These are phyloP conservation scores for Fusarium liriodendri DNA, from an alignment of 2,329 filamentous ascomycete genomes.

Conservation along the genomic window DNA sequence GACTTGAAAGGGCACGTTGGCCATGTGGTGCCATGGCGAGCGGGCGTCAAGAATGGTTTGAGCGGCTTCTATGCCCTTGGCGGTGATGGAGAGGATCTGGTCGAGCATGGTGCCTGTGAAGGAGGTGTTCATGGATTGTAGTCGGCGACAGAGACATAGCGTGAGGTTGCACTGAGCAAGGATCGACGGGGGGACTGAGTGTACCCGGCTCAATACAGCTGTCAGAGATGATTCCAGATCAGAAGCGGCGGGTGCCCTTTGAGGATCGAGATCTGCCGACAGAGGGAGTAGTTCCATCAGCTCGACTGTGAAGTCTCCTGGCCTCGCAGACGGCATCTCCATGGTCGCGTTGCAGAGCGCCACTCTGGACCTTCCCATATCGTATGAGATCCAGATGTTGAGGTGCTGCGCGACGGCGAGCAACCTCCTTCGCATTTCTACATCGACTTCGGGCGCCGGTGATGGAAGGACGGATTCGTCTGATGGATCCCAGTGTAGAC, in stretches of 20 bases:
- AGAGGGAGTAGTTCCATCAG: constrained; percentile 64
- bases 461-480: constrained; percentile 41
- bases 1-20: constrained; percentile 69
- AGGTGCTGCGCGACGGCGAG: constrained; percentile 66
- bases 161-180: constrained; percentile 66
- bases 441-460: constrained; percentile 42
- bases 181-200: constrained; percentile 56
- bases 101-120: constrained; percentile 57
- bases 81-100: constrained; percentile 58
- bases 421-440: constrained; percentile 56
- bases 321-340: constrained; percentile 51
- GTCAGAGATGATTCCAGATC: constrained; percentile 58
- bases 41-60: constrained; percentile 56
- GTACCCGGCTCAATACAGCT: constrained; percentile 53
- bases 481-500: constrained; percentile 55
- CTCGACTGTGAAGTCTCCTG: constrained; percentile 58
- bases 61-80: constrained; percentile 59
- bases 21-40: constrained; percentile 69
- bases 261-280: constrained; percentile 65
- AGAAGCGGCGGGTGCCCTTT: constrained; percentile 52
- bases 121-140: constrained; percentile 61
- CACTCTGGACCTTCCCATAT: constrained; percentile 66
- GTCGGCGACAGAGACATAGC: constrained; percentile 65
- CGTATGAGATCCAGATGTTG: constrained; percentile 70
- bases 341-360: constrained; percentile 58